These are phyloP conservation scores for Boletus speciosus DNA, from an alignment of 768 basidiomycete genomes.

Conservation along the genomic window DNA sequence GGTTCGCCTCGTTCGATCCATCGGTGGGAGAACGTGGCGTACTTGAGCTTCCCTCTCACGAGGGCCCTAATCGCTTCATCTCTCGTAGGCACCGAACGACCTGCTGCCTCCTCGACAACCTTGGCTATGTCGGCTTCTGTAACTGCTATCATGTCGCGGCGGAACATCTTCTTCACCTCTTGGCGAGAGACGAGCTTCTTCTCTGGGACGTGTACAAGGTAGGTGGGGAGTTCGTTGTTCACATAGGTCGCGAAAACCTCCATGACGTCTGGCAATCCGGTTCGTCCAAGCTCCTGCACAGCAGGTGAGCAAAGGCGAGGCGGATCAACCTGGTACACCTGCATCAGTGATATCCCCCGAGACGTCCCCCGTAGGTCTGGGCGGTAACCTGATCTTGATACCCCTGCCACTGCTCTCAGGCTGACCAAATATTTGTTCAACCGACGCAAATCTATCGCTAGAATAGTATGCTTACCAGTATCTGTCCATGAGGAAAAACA, in stretches of 20 bases:
- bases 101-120: conserved; percentile 14
- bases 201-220: conserved; percentile 27
- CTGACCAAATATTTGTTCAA: conserved; percentile 3
- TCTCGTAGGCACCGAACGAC: conserved; percentile 25
- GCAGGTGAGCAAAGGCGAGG: neutral
- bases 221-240: conserved; percentile 30
- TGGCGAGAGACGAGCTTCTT: conserved; percentile 28
- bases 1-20: conserved; percentile 32
- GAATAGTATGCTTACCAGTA: conserved; percentile 18
- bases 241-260: conserved; percentile 16
- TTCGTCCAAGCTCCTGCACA: conserved; percentile 13
- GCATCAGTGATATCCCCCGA: conserved; percentile 3
- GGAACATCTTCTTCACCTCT: conserved; percentile 31
- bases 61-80: conserved; percentile 26
- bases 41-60: conserved; percentile 23
- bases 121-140: conserved; percentile 25
- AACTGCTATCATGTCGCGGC: conserved; percentile 21
- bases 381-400: conserved; percentile 21
- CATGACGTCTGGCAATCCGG: conserved; percentile 25
- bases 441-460: neutral
- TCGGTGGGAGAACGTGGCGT: conserved; percentile 28
- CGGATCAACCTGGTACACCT: neutral
- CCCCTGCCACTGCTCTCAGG: conserved; percentile 25
- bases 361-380: conserved; percentile 7
- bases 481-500: conserved; percentile 28